Percentiles rank a stretch among this genome's conserved stretches.
phyloP scores from a whole-genome alignment of 495 filamentous ascomycete genomes.

The Apodospora peruviana region DNA sequence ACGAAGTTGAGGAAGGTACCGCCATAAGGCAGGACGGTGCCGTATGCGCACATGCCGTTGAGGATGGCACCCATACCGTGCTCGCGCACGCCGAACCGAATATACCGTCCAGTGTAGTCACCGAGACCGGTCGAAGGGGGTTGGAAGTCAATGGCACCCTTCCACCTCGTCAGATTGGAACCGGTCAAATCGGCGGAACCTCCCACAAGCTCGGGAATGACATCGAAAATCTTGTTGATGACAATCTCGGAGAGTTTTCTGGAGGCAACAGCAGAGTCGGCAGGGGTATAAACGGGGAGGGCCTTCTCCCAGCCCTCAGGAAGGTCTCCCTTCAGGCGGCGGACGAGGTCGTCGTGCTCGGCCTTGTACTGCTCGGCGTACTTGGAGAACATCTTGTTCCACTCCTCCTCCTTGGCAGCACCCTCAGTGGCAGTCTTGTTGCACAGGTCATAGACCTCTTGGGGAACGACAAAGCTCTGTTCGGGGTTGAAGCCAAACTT shows the following conservation, averaged over 20 bases:
- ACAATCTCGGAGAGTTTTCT: conserved; percentile 94
- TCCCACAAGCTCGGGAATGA: conserved; percentile 85
- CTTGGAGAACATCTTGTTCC: conserved; percentile 87
- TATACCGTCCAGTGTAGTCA: conserved; percentile 84
- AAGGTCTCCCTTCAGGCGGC: conserved; percentile 76
- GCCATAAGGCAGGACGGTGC: conserved; percentile 85
- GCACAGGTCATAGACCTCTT: conserved; percentile 92
- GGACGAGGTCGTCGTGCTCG: conserved; percentile 71
- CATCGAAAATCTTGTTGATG: conserved; percentile 78
- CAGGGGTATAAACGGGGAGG: conserved; percentile 86
- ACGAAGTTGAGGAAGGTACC: conserved; percentile 99
- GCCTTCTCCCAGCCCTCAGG: conserved; percentile 96
- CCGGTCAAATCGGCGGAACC: conserved; percentile 97
- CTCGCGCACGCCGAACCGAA: conserved; percentile 96
- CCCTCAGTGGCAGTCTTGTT: conserved; percentile 73
- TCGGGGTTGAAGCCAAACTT: conserved; percentile 96
- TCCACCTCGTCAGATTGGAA: conserved; percentile 98
- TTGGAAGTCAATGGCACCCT: conserved; percentile 96
- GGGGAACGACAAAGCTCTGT: conserved; percentile 87
- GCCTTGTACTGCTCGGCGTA: conserved; percentile 72
- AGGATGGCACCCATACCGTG: conserved; percentile 97
- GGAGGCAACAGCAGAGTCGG: conserved; percentile 79
- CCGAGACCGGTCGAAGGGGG: conserved; percentile 79
- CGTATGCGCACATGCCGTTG: conserved; percentile 96
- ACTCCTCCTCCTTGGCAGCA: conserved; percentile 88